phyloP scores from a whole-genome alignment of 345 rosid species.

The Noccaea bulbosa region DNA sequence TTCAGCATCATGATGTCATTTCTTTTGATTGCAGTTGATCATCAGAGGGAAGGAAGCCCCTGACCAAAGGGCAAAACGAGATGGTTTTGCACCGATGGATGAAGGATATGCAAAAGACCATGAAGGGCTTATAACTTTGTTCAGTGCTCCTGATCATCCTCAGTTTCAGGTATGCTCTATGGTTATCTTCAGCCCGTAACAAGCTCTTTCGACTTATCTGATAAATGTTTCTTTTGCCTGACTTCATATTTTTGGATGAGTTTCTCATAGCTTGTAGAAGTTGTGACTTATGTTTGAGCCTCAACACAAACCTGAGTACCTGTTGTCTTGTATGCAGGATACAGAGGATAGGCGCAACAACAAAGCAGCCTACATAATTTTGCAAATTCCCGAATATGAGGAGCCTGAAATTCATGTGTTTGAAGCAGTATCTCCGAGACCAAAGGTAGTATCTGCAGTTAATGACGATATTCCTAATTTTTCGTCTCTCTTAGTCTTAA shows the following conservation, averaged over 20 bases:
- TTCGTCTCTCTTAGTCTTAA: slow-evolving; percentile 17
- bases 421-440: slow-evolving; percentile 46
- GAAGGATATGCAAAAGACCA: slow-evolving; percentile 47
- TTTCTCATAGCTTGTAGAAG: slow-evolving; percentile 11
- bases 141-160: slow-evolving; percentile 49
- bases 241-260: neutral
- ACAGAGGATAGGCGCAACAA: slow-evolving; percentile 43
- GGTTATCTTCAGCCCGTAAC: slow-evolving; percentile 1
- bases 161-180: slow-evolving; percentile 45
- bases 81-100: slow-evolving; percentile 40
- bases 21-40: slow-evolving; percentile 42
- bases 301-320: slow-evolving; percentile 5
- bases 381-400: slow-evolving; percentile 41
- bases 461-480: slow-evolving; percentile 8
- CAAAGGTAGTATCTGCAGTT: slow-evolving; percentile 39
- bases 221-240: neutral
- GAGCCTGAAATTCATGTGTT: slow-evolving; percentile 44
- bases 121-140: slow-evolving; percentile 47
- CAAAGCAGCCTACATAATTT: slow-evolving; percentile 46
- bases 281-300: slow-evolving; percentile 19
- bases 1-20: slow-evolving; percentile 28
- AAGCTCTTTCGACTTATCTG: slow-evolving; percentile 13
- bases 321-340: slow-evolving; percentile 35
- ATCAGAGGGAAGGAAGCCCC: slow-evolving; percentile 46
- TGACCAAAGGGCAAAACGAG: slow-evolving; percentile 36